Base-by-base conservation (phyloP, 2,329 filamentous ascomycete species). In the Phialophora chinensis region DNA sequence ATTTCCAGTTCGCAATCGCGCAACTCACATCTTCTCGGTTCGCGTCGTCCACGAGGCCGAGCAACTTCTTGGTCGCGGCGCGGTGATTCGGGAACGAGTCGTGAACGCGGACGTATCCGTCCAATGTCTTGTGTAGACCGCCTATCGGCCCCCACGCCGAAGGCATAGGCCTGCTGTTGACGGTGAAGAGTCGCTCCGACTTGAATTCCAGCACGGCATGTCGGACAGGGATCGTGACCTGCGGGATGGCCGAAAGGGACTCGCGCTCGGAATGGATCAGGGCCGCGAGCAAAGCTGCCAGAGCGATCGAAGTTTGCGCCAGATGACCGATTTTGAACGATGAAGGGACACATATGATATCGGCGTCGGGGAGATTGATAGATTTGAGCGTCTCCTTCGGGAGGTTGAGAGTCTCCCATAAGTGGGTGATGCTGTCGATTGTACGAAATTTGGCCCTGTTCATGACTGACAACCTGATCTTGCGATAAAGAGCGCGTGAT, bases 91-190 rank as follows among this genome's bases (percentile, higher is more conserved):
- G 78, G 63, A 87, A 87, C 0, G 73, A 73, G 62, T 87, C 85
- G 67, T 88, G 86, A 54, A 87, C 80, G 1, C 85, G 80, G 2
- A 88, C 80, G 58, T 84, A 77, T 1, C 85, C 85, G 65, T 87
- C 84, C 0, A 74, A 73, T 0, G 84, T 81, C 60, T 77, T 77
- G 71, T 88, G 81, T 0, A 87, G 71, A 0, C 85, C 86, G 1
- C 85, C 83, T 2, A 87, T 79, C 0, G 78, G 74, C 0, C 79
- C 80, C 75, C 79, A 82, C 0, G 75, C 60, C 0, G 77, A 74
- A 0, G 74, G 71, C 0, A 75, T 33, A 1, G 76, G 72, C n/a
- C 76, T 73, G 2, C 77, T 79, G 27, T 81, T 73, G 3, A 87
- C 72, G 0, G 74, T 74, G 63, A 85, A 85, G 1, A 86, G 73